A percentile compares a stretch with the other conserved stretches of the same genome.
Conservation (phyloP, 257 asterid species). For the Nicotiana paniculata region DNA sequence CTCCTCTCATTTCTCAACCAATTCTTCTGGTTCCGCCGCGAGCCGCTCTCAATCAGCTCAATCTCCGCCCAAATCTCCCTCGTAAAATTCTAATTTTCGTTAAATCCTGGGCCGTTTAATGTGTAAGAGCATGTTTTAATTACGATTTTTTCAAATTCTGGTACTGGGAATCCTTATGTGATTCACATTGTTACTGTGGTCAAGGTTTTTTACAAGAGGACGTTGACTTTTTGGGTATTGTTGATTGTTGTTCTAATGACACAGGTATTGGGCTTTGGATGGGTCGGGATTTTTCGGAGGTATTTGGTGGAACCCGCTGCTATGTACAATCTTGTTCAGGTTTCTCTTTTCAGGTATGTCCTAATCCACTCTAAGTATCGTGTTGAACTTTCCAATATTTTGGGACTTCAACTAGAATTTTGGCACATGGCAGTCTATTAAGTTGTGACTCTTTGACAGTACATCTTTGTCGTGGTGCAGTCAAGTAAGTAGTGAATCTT, state of each 20-base stretch:
- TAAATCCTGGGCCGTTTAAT: constrained; percentile 1
- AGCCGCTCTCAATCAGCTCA: constrained; percentile 12
- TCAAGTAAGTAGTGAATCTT: too few species aligned
- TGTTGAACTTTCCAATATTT: background rate
- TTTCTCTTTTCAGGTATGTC: constrained; percentile 7
- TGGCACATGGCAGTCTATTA: background rate
- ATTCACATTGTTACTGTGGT: constrained; percentile 6
- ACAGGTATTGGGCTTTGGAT: constrained; percentile 16
- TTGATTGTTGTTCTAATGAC: constrained; percentile 9
- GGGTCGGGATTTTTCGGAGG: constrained; percentile 10
- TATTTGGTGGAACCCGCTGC: constrained; percentile 17
- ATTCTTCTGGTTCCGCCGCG: constrained; percentile 22
- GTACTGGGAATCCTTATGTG: constrained; percentile 8
- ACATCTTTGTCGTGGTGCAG: too few species aligned
- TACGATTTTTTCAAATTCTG: constrained; percentile 5
- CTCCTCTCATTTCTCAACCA: constrained; percentile 23
- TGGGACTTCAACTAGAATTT: background rate
- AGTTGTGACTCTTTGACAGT: too few species aligned
- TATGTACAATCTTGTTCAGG: constrained; percentile 7
- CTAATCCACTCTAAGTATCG: background rate
- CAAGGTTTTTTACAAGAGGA: constrained; percentile 6
- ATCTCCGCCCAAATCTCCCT: constrained; percentile 11
- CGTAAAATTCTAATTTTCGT: background rate
- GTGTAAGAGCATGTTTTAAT: constrained; percentile 11
- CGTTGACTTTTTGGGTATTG: constrained; percentile 2